Conservation (phyloP, 306 rosid species). For the Quercus gilva region DNA sequence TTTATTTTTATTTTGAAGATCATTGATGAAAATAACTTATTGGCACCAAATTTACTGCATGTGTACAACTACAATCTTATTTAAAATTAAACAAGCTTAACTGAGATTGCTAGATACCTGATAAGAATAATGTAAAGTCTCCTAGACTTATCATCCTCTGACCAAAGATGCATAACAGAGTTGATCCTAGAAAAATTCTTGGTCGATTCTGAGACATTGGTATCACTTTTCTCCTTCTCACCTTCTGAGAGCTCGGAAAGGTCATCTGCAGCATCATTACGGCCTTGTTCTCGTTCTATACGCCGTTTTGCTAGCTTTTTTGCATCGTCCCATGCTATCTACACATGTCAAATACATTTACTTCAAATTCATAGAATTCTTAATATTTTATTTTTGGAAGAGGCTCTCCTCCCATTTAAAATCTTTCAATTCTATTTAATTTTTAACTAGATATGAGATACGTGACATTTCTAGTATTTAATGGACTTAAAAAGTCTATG, state of each 20-base stretch:
- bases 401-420: background rate
- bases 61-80: too few species aligned
- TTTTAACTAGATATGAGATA: too few species aligned
- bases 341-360: background rate
- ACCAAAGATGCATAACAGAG: conserved; percentile 54
- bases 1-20: background rate
- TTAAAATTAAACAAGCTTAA: background rate
- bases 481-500: too few species aligned
- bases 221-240: conserved; percentile 63
- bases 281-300: conserved; percentile 61
- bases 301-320: conserved; percentile 48
- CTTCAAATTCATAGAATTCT: background rate
- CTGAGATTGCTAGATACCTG: conserved; percentile 33
- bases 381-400: too few species aligned
- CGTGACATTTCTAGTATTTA: too few species aligned
- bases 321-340: conserved; percentile 72
- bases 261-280: conserved; percentile 66
- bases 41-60: background rate
- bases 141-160: conserved; percentile 46
- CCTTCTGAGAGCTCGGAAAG: conserved; percentile 78
- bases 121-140: conserved; percentile 66
- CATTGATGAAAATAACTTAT: background rate
- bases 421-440: background rate
- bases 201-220: conserved; percentile 24
- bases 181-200: conserved; percentile 46